These are phyloP conservation scores for Camellia japonica DNA, from an alignment of 148 eudicot genomes.

Conservation along the genomic window DNA sequence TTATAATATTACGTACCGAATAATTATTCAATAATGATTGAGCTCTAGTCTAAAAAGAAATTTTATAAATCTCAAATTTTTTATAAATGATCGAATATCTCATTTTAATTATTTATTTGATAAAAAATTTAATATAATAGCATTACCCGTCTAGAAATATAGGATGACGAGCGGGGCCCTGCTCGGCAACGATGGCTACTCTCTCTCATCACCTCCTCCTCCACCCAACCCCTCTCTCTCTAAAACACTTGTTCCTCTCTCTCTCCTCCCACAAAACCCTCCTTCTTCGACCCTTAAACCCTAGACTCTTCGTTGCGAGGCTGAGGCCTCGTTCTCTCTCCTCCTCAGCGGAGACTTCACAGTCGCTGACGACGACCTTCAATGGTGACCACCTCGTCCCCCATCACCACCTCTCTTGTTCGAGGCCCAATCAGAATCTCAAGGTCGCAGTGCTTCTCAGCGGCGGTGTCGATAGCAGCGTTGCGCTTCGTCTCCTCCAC, in stretches of 20 bases:
- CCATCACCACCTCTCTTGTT: conserved; percentile 51
- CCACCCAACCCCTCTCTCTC: conserved; percentile 16
- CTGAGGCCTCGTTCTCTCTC: conserved; percentile 15
- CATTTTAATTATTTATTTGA: too few species aligned
- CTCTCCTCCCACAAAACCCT: conserved; percentile 18
- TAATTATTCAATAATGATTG: too few species aligned
- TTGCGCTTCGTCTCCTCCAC: conserved; percentile 88
- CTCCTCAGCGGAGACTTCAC: conserved; percentile 2
- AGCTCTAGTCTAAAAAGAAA: too few species aligned
- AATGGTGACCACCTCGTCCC: conserved; percentile 36
- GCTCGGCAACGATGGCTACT: conserved; percentile 34
- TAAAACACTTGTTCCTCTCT: conserved; percentile 20
- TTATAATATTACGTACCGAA: too few species aligned
- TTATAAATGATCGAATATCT: too few species aligned
- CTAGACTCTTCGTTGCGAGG: conserved; percentile 12
- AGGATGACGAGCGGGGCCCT: neutral
- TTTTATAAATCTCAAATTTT: too few species aligned
- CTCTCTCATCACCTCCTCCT: conserved; percentile 22
- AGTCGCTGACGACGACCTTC: conserved; percentile 11
- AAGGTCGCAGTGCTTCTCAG: conserved; percentile 82
- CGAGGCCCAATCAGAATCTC: conserved; percentile 48
- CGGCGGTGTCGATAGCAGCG: conserved; percentile 96
- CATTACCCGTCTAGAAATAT: neutral
- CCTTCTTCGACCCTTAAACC: conserved; percentile 15
- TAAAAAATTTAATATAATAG: too few species aligned